Evolutionary conservation across 2,329 filamentous ascomycete species (phyloP), one percentile per base, ranked within the genome.

Genomic region (Nemania abortiva): DNA sequence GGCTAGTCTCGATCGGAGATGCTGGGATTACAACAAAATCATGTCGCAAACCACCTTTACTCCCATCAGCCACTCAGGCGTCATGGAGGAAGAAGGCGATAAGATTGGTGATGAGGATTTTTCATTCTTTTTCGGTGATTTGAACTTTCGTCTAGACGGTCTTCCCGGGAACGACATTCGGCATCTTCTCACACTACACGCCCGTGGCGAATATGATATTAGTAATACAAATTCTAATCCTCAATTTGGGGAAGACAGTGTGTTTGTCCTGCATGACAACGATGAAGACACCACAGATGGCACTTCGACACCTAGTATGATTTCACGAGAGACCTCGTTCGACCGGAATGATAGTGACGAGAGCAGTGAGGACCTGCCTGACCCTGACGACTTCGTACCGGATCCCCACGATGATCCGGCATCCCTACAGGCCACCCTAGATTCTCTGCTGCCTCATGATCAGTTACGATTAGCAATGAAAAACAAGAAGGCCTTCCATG

Each of bases 91-190:
- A n/a, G 88, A 91, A 24, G 83, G 86, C 0, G 89, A 92, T 60
- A 88, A 84, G 42, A 91, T 99, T 72, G 95, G 93, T 0, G 92
- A 97, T 47, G 95, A 97, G 73, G 96, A 99, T 77, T 94, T 98
- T 81, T 90, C 91, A 0, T 98, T 99, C 77, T 98, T 95, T 94
- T 93, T 97, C 76, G 96, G 96, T 6, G 96, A 99, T 79, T 85
- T 99, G 50, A 99, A 99, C 79, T 99, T 98, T 77, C 89, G 96
- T 37, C 86, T 99, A 0, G 93, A 97, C 59, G 93, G 91, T 53
- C 88, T 98, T 57, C 93, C 95, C 0, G 95, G 94, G 0, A 92
- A 96, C 45, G 96, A 99, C 78, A 96, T 99, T 55, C 88, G 95
- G 37, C 89, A 92, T 56, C 83, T 98, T 6, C 84, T 99, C 45